Evolutionary conservation across 176 grass and related monocot genomes (phyloP).

Genomic region (Triticum urartu): DNA sequence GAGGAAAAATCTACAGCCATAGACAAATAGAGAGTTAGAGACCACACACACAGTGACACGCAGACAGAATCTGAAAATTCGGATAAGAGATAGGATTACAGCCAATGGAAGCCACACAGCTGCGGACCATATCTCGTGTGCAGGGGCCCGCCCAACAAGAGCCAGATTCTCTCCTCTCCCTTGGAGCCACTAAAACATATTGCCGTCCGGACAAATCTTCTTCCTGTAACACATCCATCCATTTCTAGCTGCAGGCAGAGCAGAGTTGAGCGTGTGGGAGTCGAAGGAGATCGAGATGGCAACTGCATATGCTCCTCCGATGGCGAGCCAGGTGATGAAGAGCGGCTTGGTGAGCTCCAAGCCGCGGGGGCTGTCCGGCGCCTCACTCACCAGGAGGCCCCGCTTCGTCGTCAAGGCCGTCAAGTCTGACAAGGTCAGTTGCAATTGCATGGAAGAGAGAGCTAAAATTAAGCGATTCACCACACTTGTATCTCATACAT

Average conservation of each 20-base stretch:
- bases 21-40: not conserved
- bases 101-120: slow-evolving; percentile 28
- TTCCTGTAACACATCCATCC: not conserved
- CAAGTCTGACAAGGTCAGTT: slow-evolving; percentile 60
- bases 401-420: slow-evolving; percentile 79
- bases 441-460: not conserved
- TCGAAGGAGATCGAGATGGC: slow-evolving; percentile 38
- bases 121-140: slow-evolving; percentile 36
- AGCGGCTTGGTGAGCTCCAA: slow-evolving; percentile 37
- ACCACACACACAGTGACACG: not conserved
- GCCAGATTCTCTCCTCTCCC: slow-evolving; percentile 11
- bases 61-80: not conserved
- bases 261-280: not conserved
- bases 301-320: slow-evolving; percentile 71
- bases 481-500: too few relatives aligned
- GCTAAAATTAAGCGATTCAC: too few relatives aligned
- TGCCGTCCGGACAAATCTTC: not conserved
- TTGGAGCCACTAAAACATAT: slow-evolving; percentile 15
- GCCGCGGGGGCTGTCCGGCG: slow-evolving; percentile 61
- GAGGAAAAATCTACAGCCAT: not conserved
- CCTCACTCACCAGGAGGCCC: slow-evolving; percentile 39
- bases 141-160: not conserved
- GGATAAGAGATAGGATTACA: slow-evolving; percentile 42
- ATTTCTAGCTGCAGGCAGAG: not conserved
- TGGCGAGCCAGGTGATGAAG: slow-evolving; percentile 82